Conservation (phyloP, 495 filamentous ascomycete genomes). For the Monascus purpureus region DNA sequence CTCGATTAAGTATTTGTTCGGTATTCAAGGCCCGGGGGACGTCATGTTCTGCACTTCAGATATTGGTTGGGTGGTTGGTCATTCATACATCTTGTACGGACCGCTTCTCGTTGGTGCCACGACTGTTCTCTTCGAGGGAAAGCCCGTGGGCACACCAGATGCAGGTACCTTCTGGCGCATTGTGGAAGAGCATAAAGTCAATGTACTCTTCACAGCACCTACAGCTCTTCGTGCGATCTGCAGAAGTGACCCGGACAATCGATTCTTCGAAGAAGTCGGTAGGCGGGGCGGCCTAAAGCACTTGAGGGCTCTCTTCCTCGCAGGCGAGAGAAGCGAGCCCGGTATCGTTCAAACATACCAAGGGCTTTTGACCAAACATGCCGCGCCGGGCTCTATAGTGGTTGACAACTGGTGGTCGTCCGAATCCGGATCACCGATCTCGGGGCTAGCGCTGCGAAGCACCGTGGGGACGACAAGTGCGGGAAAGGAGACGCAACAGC, state of each 20-base stretch:
- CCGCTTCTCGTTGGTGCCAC: conserved; percentile 74
- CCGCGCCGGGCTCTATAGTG: conserved; percentile 48
- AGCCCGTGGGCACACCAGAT: conserved; percentile 80
- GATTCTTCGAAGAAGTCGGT: conserved; percentile 45
- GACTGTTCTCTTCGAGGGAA: conserved; percentile 82
- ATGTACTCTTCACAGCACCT: conserved; percentile 71
- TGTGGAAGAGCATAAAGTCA: conserved; percentile 71
- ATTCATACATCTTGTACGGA: conserved; percentile 76
- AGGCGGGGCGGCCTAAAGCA: conserved; percentile 49
- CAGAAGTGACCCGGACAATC: conserved; percentile 67
- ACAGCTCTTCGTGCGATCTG: conserved; percentile 79
- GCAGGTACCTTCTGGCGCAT: conserved; percentile 81
- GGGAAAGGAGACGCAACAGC: conserved; percentile 1
- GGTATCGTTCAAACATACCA: conserved; percentile 72
- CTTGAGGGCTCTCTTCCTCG: conserved; percentile 65
- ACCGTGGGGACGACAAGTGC: conserved; percentile 12
- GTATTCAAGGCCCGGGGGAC: conserved; percentile 64
- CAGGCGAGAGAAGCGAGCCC: conserved; percentile 81
- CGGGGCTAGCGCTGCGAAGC: conserved; percentile 51
- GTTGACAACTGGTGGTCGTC: conserved; percentile 97
- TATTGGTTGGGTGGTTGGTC: conserved; percentile 77
- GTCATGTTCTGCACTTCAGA: conserved; percentile 77
- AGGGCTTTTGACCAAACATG: conserved; percentile 49
- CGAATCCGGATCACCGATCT: conserved; percentile 81
- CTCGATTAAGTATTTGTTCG: conserved; percentile 66